Conservation (phyloP, 2,329 filamentous ascomycete genomes). For the Claviceps capensis region DNA sequence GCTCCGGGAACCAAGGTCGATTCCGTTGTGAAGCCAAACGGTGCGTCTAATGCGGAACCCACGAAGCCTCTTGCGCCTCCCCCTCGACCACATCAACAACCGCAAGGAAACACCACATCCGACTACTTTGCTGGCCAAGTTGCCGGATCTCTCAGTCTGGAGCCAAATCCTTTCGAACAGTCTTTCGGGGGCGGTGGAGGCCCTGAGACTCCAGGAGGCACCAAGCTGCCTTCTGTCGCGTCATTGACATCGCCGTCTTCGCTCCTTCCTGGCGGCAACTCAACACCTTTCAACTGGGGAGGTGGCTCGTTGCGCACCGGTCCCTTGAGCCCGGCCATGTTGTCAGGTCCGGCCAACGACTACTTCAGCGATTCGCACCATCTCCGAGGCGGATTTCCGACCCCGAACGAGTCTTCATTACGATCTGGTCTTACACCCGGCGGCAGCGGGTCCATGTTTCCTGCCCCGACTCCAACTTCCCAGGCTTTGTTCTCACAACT, state of each 20-base stretch:
- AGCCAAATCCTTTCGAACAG: constrained; percentile 95
- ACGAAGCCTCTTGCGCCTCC: constrained; percentile 57
- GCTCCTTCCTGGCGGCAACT: constrained; percentile 58
- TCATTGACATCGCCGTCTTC: constrained; percentile 82
- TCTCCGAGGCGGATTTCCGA: constrained; percentile 74
- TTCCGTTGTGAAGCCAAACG: constrained; percentile 33
- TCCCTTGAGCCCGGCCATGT: constrained; percentile 92
- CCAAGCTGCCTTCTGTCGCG: constrained; percentile 77
- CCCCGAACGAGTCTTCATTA: constrained; percentile 90
- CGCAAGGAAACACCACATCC: constrained; percentile 37
- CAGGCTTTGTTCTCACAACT: constrained; percentile 70
- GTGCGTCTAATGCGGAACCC: constrained; percentile 39
- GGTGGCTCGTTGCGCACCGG: constrained; percentile 78
- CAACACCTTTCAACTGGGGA: constrained; percentile 65
- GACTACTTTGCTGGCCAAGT: constrained; percentile 55
- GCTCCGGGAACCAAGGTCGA: constrained; percentile 34
- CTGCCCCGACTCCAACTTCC: constrained; percentile 75
- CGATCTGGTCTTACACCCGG: constrained; percentile 86
- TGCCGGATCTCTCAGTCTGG: constrained; percentile 49
- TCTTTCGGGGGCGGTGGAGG: constrained; percentile 59
- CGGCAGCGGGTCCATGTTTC: constrained; percentile 94
- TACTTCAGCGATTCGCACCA: constrained; percentile 77
- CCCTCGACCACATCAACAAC: constrained; percentile 45
- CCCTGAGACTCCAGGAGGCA: constrained; percentile 69
- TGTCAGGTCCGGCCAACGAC: constrained; percentile 72